Evolutionary conservation across 2,329 filamentous ascomycete species (phyloP).

Genomic region (Podosphaera xanthii): DNA sequence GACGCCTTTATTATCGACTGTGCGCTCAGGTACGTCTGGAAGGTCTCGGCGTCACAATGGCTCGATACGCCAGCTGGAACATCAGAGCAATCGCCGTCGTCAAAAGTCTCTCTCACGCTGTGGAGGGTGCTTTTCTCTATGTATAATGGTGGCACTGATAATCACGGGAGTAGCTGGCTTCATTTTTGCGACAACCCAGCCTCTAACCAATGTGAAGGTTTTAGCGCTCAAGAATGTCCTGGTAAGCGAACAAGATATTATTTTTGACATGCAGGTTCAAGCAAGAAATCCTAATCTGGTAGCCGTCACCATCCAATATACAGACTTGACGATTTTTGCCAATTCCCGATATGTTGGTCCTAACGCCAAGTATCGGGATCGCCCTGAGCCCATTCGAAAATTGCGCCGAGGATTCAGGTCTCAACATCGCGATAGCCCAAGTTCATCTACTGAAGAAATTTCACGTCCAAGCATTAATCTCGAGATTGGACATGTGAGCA

Average conservation of each 20-base stretch:
- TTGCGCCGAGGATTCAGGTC: constrained; percentile 17
- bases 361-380: constrained; percentile 30
- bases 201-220: constrained; percentile 57
- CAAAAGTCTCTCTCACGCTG: constrained; percentile 47
- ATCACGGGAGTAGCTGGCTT: constrained; percentile 73
- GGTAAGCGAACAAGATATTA: constrained; percentile 81
- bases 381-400: constrained; percentile 13
- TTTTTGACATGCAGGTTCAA: constrained; percentile 73
- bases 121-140: constrained; percentile 71
- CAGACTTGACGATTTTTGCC: constrained; percentile 83
- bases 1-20: constrained; percentile 49
- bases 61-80: constrained; percentile 45
- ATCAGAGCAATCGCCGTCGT: constrained; percentile 40
- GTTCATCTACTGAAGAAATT: constrained; percentile 30
- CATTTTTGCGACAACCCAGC: constrained; percentile 77
- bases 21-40: constrained; percentile 38
- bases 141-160: constrained; percentile 57
- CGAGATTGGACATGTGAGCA: constrained; percentile 69
- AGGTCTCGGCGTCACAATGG: constrained; percentile 29
- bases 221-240: constrained; percentile 71
- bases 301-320: constrained; percentile 60
- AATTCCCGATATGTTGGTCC: constrained; percentile 75
- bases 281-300: constrained; percentile 89
- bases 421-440: constrained; percentile 14
- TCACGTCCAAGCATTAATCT: constrained; percentile 53